Base-by-base conservation (phyloP, 1,284 basidiomycete species). In the Ustilago shanxiensis region DNA sequence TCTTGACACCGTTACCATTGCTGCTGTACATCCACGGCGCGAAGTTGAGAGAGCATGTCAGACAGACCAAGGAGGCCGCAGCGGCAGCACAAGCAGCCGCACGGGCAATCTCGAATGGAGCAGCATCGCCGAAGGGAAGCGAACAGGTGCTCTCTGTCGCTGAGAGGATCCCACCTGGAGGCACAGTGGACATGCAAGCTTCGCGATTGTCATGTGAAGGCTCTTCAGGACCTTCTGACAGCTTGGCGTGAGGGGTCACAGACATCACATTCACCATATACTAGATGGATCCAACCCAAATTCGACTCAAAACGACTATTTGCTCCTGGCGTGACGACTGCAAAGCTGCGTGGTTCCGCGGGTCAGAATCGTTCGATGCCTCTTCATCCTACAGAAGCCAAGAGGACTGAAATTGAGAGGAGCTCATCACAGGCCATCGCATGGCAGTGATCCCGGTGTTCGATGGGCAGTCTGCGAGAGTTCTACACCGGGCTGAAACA, bases 1-100 rank as follows among this genome's bases (percentile, higher is more conserved):
- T 72, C 3, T 58, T 75, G 58, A 75, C 68, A 22, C 73, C 73
- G 20, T 31, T 76, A 47, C 70, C 68, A 8, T 28, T 75, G 31
- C 51, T 72, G 29, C 65, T 76, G 6, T 76, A 72, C 58, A 55
- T 71, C 11, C 62, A 72, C 44, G 72, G 69, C 1, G 63, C 49
- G 20, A 67, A 59, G 45, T 18, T 73, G 41, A 53, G 66, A 29
- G 71, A 73, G n/a, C 65, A 68, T 8, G 66, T 61, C 10, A 55
- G 33, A 29, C 58, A 65, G 33, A 45, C 29, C 11, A 73, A 73
- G 37, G 66, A 65, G 26, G 65, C 65, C 16, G 65, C 65, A n/a
- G 56, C 65, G 26, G 67, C 66, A 24, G 56, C 60, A 4, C 55
- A 50, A 14, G 67, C 67, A 28, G 60, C 67, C 8, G 35, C 28